Evolutionary conservation across 1,284 basidiomycete genomes (phyloP).

Genomic region (Ustilago shanxiensis): DNA sequence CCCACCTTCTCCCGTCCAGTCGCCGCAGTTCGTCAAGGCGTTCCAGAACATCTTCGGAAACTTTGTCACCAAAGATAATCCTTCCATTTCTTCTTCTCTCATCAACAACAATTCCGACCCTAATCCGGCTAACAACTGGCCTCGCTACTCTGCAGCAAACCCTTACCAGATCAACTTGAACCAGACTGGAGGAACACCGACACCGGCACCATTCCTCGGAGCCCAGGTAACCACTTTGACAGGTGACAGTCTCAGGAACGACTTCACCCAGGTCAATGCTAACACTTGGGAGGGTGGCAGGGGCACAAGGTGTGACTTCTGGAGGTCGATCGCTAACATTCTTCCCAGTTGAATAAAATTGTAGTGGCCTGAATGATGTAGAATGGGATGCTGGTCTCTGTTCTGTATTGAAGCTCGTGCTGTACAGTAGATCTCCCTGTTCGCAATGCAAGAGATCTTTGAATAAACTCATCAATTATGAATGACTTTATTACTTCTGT

Average conservation of each 20-base stretch:
- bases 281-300: constrained; percentile 27
- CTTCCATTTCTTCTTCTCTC: constrained; percentile 31
- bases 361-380: neutral
- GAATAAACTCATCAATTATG: too few relatives aligned
- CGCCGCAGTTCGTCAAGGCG: constrained; percentile 29
- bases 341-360: neutral
- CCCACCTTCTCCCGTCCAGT: constrained; percentile 18
- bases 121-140: constrained; percentile 32
- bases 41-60: constrained; percentile 42
- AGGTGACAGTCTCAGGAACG: neutral
- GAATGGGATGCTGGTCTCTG: neutral
- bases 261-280: constrained; percentile 22
- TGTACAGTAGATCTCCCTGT: neutral
- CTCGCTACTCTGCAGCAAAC: constrained; percentile 14
- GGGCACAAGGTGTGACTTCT: constrained; percentile 16
- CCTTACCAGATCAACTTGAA: constrained; percentile 46
- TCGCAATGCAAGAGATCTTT: neutral
- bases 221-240: constrained; percentile 8
- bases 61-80: constrained; percentile 35
- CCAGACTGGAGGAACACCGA: constrained; percentile 28
- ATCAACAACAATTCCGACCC: constrained; percentile 10
- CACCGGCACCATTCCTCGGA: constrained; percentile 7
- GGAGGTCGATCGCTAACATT: constrained; percentile 16
- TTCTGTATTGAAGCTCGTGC: neutral
- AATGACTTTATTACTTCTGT: too few relatives aligned